Evolutionary conservation across 75 land plant genomes (phyloP).

Genomic region (Selaginella tamariscina): DNA sequence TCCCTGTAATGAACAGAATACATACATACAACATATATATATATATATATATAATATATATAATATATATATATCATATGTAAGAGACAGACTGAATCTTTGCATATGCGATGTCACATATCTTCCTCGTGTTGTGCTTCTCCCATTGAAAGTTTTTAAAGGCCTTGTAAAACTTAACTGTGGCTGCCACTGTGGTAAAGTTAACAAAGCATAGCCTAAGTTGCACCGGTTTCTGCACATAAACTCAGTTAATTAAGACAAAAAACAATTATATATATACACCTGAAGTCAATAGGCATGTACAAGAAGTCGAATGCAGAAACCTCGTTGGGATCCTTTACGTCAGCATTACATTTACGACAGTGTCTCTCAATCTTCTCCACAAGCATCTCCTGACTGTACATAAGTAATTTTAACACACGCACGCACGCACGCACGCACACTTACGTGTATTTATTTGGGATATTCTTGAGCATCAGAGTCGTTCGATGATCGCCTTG

Average conservation of each 20-base stretch:
- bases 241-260: background rate
- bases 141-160: slow-evolving; percentile 84
- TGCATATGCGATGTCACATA: slow-evolving; percentile 91
- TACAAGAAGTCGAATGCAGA: slow-evolving; percentile 92
- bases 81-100: slow-evolving; percentile 50
- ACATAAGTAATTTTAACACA: background rate
- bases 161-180: slow-evolving; percentile 66
- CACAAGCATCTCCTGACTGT: slow-evolving; percentile 86
- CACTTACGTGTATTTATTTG: slow-evolving; percentile 75
- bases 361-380: slow-evolving; percentile 91
- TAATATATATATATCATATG: background rate
- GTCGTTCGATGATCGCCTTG: slow-evolving; percentile 48
- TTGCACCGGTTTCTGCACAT: slow-evolving; percentile 80
- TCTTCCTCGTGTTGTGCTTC: slow-evolving; percentile 89
- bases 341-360: slow-evolving; percentile 56
- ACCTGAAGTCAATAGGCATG: slow-evolving; percentile 98
- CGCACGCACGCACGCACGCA: no score
- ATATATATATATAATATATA: background rate
- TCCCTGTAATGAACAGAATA: slow-evolving; percentile 41
- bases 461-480: slow-evolving; percentile 82
- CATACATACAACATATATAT: no score
- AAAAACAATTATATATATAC: slow-evolving; percentile 5
- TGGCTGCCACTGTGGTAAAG: slow-evolving; percentile 70
- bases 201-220: slow-evolving; percentile 98
- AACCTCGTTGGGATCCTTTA: slow-evolving; percentile 22